Base-by-base conservation (phyloP, 108 stramenopile genomes). In the Skeletonema costatum region DNA sequence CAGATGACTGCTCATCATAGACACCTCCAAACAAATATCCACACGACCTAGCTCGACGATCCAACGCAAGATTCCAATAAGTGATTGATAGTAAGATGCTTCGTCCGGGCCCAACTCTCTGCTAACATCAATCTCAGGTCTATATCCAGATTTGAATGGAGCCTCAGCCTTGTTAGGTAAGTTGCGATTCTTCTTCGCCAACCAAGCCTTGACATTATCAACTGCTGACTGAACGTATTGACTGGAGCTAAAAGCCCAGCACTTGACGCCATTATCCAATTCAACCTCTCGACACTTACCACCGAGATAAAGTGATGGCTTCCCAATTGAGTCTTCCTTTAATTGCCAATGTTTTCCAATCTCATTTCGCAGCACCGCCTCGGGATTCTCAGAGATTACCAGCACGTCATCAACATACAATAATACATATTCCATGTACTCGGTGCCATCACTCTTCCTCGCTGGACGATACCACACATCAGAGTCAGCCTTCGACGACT, bases 11-110 rank as follows among this genome's bases (percentile, higher is more conserved):
- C 25, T 25, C 25, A 25, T 25, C 25, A 25, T 25, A 25, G 25
- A 25, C 25, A 25, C 25, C 0, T 25, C 25, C 25, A 25, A 25
- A 25, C 25, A 25, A 25, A 25, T 25, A 59, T 88, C 85, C 21
- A 81, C 68, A 42, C 78, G 50, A 19, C 85, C 85, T 5, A 86
- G 61, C 30, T 86, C 85, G 16, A 78, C 72, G 1, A 77, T 74
- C 86, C 86, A 86, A 3, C 75, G 70, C 4, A 86, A 63, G 14
- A 83, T 39, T 3, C 82, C 86, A 60, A 86, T 83, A n/a, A 74
- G 29, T 3, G 63, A 66, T 16, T 77, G 77, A 48, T 65, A 82
- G 13, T 66, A 64, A 1, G 68, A 56, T 2, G 73, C 64, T 32
- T 33, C 30, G 0, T 60, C 74, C 5, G 3, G 31, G 1, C 3